phyloP scores from a whole-genome alignment of 352 stramenopile species.

The Globisporangium paddicum region DNA sequence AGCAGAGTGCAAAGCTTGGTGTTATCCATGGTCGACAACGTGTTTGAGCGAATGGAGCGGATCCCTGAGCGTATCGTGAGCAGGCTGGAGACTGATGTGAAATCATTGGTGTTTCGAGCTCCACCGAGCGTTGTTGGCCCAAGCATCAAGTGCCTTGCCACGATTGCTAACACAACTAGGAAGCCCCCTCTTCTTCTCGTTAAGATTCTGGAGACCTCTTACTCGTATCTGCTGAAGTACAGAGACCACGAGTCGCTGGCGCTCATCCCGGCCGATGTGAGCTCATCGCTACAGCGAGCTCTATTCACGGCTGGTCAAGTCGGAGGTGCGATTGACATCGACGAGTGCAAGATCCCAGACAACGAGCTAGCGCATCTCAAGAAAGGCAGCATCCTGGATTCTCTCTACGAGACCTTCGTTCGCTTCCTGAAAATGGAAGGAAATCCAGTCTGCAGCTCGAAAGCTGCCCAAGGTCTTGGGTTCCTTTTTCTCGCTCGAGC shows the following conservation, averaged over 20 bases:
- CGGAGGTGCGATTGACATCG: slow-evolving; percentile 60
- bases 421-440: slow-evolving; percentile 39
- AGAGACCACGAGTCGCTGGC: slow-evolving; percentile 25
- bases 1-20: slow-evolving; percentile 55
- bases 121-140: slow-evolving; percentile 82
- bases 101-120: slow-evolving; percentile 47
- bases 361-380: slow-evolving; percentile 26
- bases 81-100: slow-evolving; percentile 60
- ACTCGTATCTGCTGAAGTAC: slow-evolving; percentile 52
- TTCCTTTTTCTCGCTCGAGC: slow-evolving; percentile 71
- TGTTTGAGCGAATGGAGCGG: slow-evolving; percentile 48
- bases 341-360: slow-evolving; percentile 26
- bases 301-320: slow-evolving; percentile 72
- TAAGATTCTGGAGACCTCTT: slow-evolving; percentile 65
- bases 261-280: slow-evolving; percentile 29
- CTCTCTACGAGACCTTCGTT: slow-evolving; percentile 56
- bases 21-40: slow-evolving; percentile 55
- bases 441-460: slow-evolving; percentile 48
- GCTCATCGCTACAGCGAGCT: slow-evolving; percentile 61
- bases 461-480: slow-evolving; percentile 79
- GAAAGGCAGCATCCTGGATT: slow-evolving; percentile 50
- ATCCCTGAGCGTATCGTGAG: slow-evolving; percentile 37
- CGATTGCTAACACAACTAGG: slow-evolving; percentile 36
- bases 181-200: slow-evolving; percentile 43
- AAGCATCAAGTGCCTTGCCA: slow-evolving; percentile 70